A percentile compares a stretch with the other conserved stretches of the same genome.
These are phyloP conservation scores for Aspergillus melleus DNA, from an alignment of 2,329 filamentous ascomycete genomes.

Conservation along the genomic window DNA sequence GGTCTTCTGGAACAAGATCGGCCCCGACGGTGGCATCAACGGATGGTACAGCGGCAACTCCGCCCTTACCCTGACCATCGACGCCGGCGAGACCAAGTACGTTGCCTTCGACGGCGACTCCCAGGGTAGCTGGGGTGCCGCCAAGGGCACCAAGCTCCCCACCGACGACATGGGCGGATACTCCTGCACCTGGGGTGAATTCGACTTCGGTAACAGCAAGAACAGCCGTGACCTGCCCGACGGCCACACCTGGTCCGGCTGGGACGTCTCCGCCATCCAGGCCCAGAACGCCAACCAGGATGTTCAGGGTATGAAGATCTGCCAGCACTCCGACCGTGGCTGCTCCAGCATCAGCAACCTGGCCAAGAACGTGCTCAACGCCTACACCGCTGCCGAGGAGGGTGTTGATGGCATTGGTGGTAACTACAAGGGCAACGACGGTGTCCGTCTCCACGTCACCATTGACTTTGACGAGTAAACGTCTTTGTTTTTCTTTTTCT, in stretches of 20 bases:
- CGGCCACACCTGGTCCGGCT: constrained; percentile 30
- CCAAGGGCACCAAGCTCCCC: constrained; percentile 28
- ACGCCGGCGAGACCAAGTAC: constrained; percentile 32
- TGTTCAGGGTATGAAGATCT: constrained; percentile 41
- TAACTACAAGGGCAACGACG: constrained; percentile 20
- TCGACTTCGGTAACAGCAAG: constrained; percentile 34
- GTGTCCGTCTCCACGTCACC: constrained; percentile 33
- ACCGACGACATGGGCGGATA: constrained; percentile 30
- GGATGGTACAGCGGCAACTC: constrained; percentile 35
- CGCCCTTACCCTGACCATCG: constrained; percentile 35
- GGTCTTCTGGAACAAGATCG: constrained; percentile 44
- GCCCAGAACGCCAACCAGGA: constrained; percentile 27
- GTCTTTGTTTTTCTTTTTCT: constrained; percentile 8
- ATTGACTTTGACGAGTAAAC: constrained; percentile 30
- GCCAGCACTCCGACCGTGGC: constrained; percentile 22
- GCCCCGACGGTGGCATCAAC: constrained; percentile 30
- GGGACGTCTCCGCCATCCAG: constrained; percentile 43
- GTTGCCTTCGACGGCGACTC: constrained; percentile 41
- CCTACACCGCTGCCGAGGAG: constrained; percentile 33
- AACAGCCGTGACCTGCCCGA: constrained; percentile 23
- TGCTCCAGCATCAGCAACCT: constrained; percentile 35
- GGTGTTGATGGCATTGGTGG: constrained; percentile 33
- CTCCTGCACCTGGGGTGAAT: constrained; percentile 44
- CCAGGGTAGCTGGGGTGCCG: constrained; percentile 38
- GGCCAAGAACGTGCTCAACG: constrained; percentile 26